Base-by-base conservation (phyloP, 768 basidiomycete species). In the Calvatia gigantea region DNA sequence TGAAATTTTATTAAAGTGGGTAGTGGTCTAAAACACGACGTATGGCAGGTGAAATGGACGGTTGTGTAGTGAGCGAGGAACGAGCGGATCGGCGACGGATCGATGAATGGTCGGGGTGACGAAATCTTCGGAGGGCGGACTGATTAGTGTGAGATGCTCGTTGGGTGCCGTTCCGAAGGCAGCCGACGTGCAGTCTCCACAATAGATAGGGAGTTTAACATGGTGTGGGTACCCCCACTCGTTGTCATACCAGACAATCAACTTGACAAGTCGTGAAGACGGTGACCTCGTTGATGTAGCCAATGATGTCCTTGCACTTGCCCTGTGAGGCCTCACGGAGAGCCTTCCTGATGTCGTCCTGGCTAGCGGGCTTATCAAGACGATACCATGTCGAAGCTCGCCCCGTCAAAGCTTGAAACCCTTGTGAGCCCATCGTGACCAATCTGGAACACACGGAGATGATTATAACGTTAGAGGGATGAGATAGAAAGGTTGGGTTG, bases 201-300 rank as follows among this genome's bases (percentile, higher is more conserved):
- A n/a, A n/a, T n/a, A n/a, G n/a, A n/a, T n/a, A n/a, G n/a, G n/a
- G n/a, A n/a, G n/a, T n/a, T n/a, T n/a, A n/a, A n/a, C n/a, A n/a
- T n/a, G n/a, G 70, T 77, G 84, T 42, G 93, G 95, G 86, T 97
- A 98, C 17, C 93, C 88, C 87, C 87, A 92, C 75, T 94, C 90
- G 73, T 93, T 94, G 75, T 92, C 90, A 79, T 92, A 95, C 94
- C 95, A 97, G 38, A 90, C 70, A 69, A 98, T 87, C 66, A 97
- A 84, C 84, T 98, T 98, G 80, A 98, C 90, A 97, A 95, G 73
- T 97, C 95, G 62, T 90, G 53, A 94, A 96, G 69, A 98, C 96
- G 66, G 97, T 85, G n/a, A 79, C 76, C 59, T 98, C 96, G 47
- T 97, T 93, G 56, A 93, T 98, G 86, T 97, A 98, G 56, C 77